Percentiles rank a stretch among this genome's conserved stretches.
phyloP scores from a whole-genome alignment of 176 grass and related monocot species.

The Avena atlantica region DNA sequence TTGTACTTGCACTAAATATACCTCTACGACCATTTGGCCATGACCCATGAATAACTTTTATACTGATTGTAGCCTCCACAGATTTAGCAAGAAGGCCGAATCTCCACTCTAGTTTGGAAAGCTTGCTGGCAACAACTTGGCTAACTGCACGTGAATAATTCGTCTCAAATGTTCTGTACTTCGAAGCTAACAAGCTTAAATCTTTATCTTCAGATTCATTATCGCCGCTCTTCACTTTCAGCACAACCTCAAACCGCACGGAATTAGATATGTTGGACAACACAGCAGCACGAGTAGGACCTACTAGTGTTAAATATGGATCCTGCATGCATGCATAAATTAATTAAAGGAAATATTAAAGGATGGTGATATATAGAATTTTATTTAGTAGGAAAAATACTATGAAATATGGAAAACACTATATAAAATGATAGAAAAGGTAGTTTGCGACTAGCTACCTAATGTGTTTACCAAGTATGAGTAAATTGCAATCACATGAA shows the following conservation, averaged over 20 bases:
- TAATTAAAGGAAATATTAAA: neutral
- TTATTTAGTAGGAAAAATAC: neutral
- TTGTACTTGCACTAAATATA: neutral
- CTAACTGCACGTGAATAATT: neutral
- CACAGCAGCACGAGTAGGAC: neutral
- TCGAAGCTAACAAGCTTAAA: neutral
- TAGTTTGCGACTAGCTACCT: neutral
- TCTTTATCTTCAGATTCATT: constrained; percentile 2
- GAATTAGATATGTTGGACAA: neutral
- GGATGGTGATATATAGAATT: neutral
- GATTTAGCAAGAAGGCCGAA: neutral
- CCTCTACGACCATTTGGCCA: neutral
- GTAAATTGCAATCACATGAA: neutral
- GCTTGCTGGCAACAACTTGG: neutral
- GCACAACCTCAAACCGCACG: neutral
- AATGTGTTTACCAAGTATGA: neutral
- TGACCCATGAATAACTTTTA: neutral
- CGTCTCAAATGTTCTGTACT: neutral
- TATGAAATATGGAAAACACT: neutral
- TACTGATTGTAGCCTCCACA: neutral
- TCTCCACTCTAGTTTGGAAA: neutral
- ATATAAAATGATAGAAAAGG: neutral
- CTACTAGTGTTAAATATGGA: neutral
- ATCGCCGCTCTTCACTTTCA: neutral
- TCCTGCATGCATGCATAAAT: neutral